Evolutionary conservation across 176 grass and related monocot species (phyloP), one percentile per base, ranked within the genome.

Genomic region (Bonia amplexicaulis): DNA sequence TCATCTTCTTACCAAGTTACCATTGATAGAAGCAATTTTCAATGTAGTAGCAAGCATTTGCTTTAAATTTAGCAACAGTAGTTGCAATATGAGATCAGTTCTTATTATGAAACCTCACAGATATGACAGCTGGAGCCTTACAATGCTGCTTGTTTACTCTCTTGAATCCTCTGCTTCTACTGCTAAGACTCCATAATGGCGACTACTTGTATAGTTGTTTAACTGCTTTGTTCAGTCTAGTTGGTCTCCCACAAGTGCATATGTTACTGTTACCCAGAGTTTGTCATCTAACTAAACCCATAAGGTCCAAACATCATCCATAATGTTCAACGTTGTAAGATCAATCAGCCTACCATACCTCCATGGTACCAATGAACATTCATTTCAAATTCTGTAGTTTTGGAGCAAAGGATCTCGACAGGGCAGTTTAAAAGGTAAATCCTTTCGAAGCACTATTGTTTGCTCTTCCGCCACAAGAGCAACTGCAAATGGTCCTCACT

Each of bases 341-440:
- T 90, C 91, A 73, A 89, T 74, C 63, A 89, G 68, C 17, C 80
- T 87, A 74, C 80, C 85, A 49, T 88, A 85, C 23, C 77, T 62
- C 29, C 19, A 12, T 27, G 31, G 73, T 83, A 84, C 77, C 80
- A 82, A 88, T 31, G 69, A 84, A 80, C 44, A 71, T 41, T 80
- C 70, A 73, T 88, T 84, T 74, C 77, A 73, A 76, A 89, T 77
- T 66, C 68, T 76, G 39, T 76, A 90, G n/a, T 85, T 82, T 70
- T 85, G 55, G 79, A 69, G 68, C 69, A 90, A 85, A 59, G 70
- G 77, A 87, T 90, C 74, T 73, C 84, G 73, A 74, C 52, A 87
- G 63, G 63, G 77, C 80, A 82, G 80, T 90, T 93, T 91, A 82
- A 97, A 94, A 87, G 69, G 82, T 37, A 88, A 68, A 81, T 84